These are phyloP conservation scores for Dendrobium nobile DNA, from an alignment of 106 monocot genomes.

Conservation along the genomic window DNA sequence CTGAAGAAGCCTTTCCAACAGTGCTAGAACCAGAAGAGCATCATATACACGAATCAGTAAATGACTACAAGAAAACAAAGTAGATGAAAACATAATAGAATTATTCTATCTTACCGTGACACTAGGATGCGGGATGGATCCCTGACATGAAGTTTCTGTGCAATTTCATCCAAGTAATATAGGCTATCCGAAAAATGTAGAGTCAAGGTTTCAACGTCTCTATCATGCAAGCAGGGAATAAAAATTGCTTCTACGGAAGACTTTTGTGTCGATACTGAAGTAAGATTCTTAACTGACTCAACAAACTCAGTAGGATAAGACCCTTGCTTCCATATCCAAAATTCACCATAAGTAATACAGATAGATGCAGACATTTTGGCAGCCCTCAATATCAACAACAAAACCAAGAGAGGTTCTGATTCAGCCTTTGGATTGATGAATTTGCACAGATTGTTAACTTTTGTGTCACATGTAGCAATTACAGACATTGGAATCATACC, in stretches of 20 bases:
- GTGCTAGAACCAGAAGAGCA: slow-evolving; percentile 39
- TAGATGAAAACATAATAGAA: slow-evolving; percentile 1
- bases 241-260: slow-evolving; percentile 34
- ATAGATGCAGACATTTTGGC: slow-evolving; percentile 39
- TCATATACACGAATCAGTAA: background rate
- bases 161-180: slow-evolving; percentile 84
- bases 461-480: slow-evolving; percentile 63
- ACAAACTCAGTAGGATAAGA: slow-evolving; percentile 32
- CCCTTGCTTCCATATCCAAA: slow-evolving; percentile 45
- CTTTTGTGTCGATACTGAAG: slow-evolving; percentile 10
- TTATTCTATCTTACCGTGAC: slow-evolving; percentile 49
- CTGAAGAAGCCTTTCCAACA: slow-evolving; percentile 86
- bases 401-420: slow-evolving; percentile 48
- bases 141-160: slow-evolving; percentile 35
- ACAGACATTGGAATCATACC: slow-evolving; percentile 63
- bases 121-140: slow-evolving; percentile 68
- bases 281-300: slow-evolving; percentile 18
- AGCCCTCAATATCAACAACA: slow-evolving; percentile 55
- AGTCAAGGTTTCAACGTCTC: slow-evolving; percentile 31
- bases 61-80: slow-evolving; percentile 1
- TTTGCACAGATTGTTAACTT: slow-evolving; percentile 69
- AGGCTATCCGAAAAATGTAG: slow-evolving; percentile 33
- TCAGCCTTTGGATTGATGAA: slow-evolving; percentile 52
- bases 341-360: slow-evolving; percentile 24
- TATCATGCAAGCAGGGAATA: slow-evolving; percentile 47